phyloP scores from a whole-genome alignment of 441 rosid species.

The Corymbia citriodora region DNA sequence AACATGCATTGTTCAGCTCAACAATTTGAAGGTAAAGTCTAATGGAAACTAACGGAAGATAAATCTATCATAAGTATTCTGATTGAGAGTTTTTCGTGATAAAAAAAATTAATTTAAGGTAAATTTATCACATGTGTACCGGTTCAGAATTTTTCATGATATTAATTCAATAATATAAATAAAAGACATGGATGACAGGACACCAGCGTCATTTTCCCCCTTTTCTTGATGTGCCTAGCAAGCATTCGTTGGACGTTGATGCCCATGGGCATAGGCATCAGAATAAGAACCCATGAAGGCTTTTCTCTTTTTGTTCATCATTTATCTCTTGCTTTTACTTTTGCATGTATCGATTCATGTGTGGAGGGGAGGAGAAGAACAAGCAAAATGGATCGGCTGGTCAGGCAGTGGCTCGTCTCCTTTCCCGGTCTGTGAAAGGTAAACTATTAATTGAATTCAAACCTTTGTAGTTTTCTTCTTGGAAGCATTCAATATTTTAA shows the following conservation, averaged over 20 bases:
- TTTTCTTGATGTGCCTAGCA: neutral
- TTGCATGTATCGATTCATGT: neutral
- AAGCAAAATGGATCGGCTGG: neutral
- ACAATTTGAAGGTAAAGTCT: too few species aligned
- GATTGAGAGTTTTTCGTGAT: too few species aligned
- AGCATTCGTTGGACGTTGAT: neutral
- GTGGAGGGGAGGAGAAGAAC: neutral
- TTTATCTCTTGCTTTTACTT: neutral
- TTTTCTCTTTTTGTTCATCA: neutral
- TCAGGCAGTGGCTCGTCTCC: neutral
- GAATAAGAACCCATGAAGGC: neutral
- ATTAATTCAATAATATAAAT: too few species aligned
- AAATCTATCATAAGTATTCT: too few species aligned
- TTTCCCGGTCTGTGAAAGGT: neutral
- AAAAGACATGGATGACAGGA: neutral
- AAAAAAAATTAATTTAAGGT: too few species aligned
- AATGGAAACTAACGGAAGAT: too few species aligned
- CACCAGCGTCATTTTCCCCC: neutral
- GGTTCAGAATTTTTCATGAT: too few species aligned
- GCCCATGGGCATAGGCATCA: neutral
- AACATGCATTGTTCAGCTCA: too few species aligned
- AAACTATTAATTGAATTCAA: neutral
- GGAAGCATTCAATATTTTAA: conserved; percentile 26
- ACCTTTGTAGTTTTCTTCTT: conserved; percentile 20
- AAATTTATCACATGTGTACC: fast-evolving